Percentiles rank a stretch among this genome's conserved stretches.
Evolutionary conservation across 192 early-diverging fungal species (phyloP).

Genomic region (Coemansia sp.): DNA sequence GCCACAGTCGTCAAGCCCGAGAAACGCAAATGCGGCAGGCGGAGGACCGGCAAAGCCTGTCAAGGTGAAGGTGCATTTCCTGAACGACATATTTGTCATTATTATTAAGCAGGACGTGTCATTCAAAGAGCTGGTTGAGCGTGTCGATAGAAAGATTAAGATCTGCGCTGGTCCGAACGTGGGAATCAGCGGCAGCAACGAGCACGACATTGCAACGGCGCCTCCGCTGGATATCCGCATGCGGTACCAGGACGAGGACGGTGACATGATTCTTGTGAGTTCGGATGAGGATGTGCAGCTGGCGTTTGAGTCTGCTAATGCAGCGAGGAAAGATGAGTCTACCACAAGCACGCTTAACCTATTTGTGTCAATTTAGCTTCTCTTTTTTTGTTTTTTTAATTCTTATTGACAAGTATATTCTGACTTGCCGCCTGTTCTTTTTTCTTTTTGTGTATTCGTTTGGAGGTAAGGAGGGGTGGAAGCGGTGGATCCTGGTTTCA

Average conservation of each 20-base stretch:
- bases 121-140: conserved; percentile 74
- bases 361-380: conserved; percentile 35
- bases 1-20: conserved; percentile 28
- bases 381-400: neutral
- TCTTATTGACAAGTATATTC: neutral
- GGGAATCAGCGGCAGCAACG: conserved; percentile 50
- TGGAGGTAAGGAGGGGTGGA: too few species aligned
- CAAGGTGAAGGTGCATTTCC: conserved; percentile 89
- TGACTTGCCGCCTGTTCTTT: neutral
- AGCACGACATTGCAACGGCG: conserved; percentile 44
- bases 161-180: conserved; percentile 68
- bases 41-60: conserved; percentile 50
- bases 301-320: conserved; percentile 77
- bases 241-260: conserved; percentile 92
- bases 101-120: conserved; percentile 76
- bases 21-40: neutral
- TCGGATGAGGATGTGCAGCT: conserved; percentile 89
- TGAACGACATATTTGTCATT: conserved; percentile 85
- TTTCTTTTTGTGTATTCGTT: neutral
- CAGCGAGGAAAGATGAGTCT: conserved; percentile 37
- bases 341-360: conserved; percentile 50
- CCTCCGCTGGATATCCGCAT: conserved; percentile 65
- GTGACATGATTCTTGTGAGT: conserved; percentile 83
- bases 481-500: neutral
- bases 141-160: conserved; percentile 89